These are phyloP conservation scores for Trypanosoma cruzi DNA, from an alignment of 208 protist genomes.

Conservation along the genomic window DNA sequence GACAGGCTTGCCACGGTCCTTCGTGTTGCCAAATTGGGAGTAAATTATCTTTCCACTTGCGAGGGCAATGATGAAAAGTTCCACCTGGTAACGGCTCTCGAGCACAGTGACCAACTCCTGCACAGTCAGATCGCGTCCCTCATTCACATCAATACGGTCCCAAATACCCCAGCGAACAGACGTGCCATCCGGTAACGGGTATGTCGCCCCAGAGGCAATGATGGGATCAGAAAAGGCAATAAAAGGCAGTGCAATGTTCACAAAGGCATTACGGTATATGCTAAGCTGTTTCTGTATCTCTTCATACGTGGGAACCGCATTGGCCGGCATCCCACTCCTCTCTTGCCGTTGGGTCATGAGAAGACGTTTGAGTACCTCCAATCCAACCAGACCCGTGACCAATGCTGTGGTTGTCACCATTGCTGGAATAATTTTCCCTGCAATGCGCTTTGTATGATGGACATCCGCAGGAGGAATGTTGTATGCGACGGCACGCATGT, in stretches of 20 bases:
- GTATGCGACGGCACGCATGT: conserved; percentile 94
- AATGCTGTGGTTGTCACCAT: conserved; percentile 99
- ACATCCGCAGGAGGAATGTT: conserved; percentile 87
- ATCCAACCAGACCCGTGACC: conserved; percentile 97
- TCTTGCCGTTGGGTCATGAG: conserved; percentile 44
- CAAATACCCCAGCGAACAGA: conserved; percentile 94
- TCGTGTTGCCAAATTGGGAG: conserved; percentile 78
- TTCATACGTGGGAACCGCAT: conserved; percentile 26
- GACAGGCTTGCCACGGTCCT: conserved; percentile 67
- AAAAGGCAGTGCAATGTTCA: conserved; percentile 98
- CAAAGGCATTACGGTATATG: conserved; percentile 95
- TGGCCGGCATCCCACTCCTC: conserved; percentile 3
- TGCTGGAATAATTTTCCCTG: conserved; percentile 99
- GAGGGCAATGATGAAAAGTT: conserved; percentile 93
- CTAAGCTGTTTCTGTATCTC: conserved; percentile 58
- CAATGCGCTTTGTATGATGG: conserved; percentile 88
- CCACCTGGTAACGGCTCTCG: conserved; percentile 87
- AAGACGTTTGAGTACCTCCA: conserved; percentile 98
- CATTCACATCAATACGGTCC: conserved; percentile 96
- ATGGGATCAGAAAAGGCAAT: conserved; percentile 97
- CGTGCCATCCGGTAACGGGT: conserved; percentile 48
- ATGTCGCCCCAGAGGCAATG: conserved; percentile 48
- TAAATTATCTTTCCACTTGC: conserved; percentile 87
- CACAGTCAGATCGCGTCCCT: conserved; percentile 94
- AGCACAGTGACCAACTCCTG: conserved; percentile 92